A percentile compares a stretch with the other conserved stretches of the same genome.
These are phyloP conservation scores for Apiotrichum gamsii DNA, from an alignment of 1,284 basidiomycete genomes.

Conservation along the genomic window DNA sequence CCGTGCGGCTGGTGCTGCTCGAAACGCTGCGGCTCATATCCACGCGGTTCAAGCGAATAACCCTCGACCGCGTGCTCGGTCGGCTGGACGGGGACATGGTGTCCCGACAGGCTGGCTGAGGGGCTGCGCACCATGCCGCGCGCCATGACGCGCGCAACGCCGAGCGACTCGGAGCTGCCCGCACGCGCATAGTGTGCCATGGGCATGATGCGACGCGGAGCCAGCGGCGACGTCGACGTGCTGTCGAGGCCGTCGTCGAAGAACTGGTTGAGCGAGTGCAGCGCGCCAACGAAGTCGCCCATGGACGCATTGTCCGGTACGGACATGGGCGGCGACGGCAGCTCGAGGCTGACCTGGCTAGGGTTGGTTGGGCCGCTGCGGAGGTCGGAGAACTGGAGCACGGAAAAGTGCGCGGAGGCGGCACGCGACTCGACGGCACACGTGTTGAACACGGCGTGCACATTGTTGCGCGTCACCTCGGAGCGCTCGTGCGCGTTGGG, in stretches of 20 bases:
- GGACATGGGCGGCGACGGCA: conserved; percentile 63
- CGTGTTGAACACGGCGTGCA: conserved; percentile 76
- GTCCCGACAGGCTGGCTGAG: not conserved
- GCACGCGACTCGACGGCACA: conserved; percentile 59
- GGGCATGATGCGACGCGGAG: not conserved
- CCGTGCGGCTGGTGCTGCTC: not conserved
- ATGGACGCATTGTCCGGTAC: conserved; percentile 55
- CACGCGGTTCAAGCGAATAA: not conserved
- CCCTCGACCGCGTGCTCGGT: not conserved
- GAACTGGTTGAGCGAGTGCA: conserved; percentile 78
- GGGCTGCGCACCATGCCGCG: conserved; percentile 9
- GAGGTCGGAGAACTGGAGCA: conserved; percentile 43
- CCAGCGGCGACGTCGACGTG: conserved; percentile 9
- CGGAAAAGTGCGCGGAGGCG: conserved; percentile 44
- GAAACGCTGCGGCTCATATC: not conserved
- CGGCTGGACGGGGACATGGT: not conserved
- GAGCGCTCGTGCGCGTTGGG: conserved; percentile 60
- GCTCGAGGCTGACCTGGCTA: conserved; percentile 23
- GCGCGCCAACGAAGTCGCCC: conserved; percentile 75
- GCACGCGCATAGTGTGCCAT: conserved; percentile 3
- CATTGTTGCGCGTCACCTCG: conserved; percentile 63
- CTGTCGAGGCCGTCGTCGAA: conserved; percentile 58
- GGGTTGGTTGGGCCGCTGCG: conserved; percentile 1
- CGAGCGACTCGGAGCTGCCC: conserved; percentile 7
- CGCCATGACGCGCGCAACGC: conserved; percentile 7